Conservation (phyloP, 192 early-diverging fungal species). For the Mortierella alpina region DNA sequence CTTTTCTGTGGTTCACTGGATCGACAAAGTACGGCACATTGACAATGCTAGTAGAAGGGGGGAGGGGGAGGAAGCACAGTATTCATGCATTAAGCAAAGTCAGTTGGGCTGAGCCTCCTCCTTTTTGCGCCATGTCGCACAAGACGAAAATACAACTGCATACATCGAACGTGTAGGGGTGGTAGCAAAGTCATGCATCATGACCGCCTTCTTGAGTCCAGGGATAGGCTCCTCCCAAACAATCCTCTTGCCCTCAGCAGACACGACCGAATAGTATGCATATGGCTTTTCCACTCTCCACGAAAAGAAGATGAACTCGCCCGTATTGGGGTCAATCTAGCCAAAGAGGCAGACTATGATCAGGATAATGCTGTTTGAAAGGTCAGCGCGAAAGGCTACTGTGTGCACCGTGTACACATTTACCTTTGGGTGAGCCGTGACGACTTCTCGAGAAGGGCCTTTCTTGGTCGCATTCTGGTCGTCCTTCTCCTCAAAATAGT, state of each 20-base stretch:
- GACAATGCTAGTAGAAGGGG: conserved; percentile 13
- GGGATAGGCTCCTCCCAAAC: conserved; percentile 35
- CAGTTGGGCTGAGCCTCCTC: neutral
- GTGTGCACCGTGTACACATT: neutral
- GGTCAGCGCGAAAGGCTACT: neutral
- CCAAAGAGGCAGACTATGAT: neutral
- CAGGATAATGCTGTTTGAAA: neutral
- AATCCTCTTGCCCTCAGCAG: conserved; percentile 17
- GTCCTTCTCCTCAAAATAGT: conserved; percentile 35
- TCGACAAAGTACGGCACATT: conserved; percentile 15
- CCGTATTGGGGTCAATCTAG: conserved; percentile 45
- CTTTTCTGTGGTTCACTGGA: neutral
- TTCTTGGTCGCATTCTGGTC: neutral
- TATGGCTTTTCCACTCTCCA: conserved; percentile 4
- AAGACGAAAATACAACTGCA: neutral
- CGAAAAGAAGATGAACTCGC: conserved; percentile 39
- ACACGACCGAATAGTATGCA: conserved; percentile 26
- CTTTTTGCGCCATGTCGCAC: neutral
- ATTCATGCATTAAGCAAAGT: neutral
- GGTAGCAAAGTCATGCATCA: conserved; percentile 47
- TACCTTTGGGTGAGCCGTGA: conserved; percentile 50
- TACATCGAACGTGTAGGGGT: conserved; percentile 34
- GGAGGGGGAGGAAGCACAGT: neutral
- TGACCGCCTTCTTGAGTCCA: conserved; percentile 7
- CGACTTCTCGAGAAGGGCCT: neutral